Evolutionary conservation across 2,329 filamentous ascomycete species (phyloP).

Genomic region (Fusarium caatingaense): DNA sequence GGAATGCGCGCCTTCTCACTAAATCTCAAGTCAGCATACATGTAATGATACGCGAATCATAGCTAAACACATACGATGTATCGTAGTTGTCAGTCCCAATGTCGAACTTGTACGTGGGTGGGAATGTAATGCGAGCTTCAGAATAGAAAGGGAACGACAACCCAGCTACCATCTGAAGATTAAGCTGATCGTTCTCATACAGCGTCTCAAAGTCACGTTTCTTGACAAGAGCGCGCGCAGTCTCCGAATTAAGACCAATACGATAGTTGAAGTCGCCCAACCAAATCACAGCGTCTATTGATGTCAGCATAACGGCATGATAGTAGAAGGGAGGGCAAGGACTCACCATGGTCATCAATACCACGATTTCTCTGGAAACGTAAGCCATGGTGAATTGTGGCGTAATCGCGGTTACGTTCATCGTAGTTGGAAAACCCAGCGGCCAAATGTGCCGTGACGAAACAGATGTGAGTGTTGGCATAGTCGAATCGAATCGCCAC

Average conservation of each 20-base stretch:
- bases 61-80: slow-evolving; percentile 72
- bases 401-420: slow-evolving; percentile 92
- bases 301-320: slow-evolving; percentile 25
- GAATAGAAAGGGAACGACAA: slow-evolving; percentile 92
- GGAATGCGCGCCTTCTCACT: slow-evolving; percentile 94
- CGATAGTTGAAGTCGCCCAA: slow-evolving; percentile 98
- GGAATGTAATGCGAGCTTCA: slow-evolving; percentile 86
- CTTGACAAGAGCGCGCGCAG: slow-evolving; percentile 78
- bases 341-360: slow-evolving; percentile 86
- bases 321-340: neutral
- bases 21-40: slow-evolving; percentile 29
- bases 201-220: slow-evolving; percentile 79
- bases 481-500: slow-evolving; percentile 97
- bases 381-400: slow-evolving; percentile 86
- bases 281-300: slow-evolving; percentile 82
- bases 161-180: slow-evolving; percentile 95
- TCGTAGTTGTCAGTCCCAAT: slow-evolving; percentile 90
- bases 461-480: slow-evolving; percentile 90
- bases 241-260: slow-evolving; percentile 85
- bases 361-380: slow-evolving; percentile 90
- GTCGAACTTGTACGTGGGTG: slow-evolving; percentile 96
- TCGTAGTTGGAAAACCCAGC: slow-evolving; percentile 98
- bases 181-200: slow-evolving; percentile 95
- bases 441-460: slow-evolving; percentile 95
- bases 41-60: neutral